Evolutionary conservation across 140 eudicot genomes (phyloP), one percentile per base, ranked within the genome.

Genomic region (Artemisia princeps): DNA sequence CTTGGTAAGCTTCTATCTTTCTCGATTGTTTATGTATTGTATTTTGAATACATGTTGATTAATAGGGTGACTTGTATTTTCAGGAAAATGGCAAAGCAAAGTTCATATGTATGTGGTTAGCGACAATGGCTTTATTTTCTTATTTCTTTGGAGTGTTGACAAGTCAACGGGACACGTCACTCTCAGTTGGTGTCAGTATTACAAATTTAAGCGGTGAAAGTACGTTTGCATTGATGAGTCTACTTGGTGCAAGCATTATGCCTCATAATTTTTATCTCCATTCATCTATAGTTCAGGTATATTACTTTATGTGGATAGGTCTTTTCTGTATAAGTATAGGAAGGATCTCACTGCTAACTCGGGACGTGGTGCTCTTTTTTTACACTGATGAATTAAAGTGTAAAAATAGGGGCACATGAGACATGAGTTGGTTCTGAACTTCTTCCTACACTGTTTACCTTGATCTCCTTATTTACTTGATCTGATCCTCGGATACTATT

Each of bases 201-300:
- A 69, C 77, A 8, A 80, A 65, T 67, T 76, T 88, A 59, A 86
- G 74, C 53, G 98, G 98, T 57, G 98, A 88, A 76, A 92, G 78
- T 77, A 86, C 75, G 15, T 82, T 82, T 75, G 87, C 81, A 1
- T 68, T 92, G 70, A 83, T 92, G 96, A 78, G 95, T 79, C 86
- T 92, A 58, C 96, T 92, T 26, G 98, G 98, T 74, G 86, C 98
- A 67, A 88, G 78, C 68, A 79, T 92, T 42, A 80, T 87, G 96
- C 98, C 98, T 77, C 98, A 92, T 81, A 88, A 92, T 68, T 80
- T 92, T 57, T 92, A 85, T 81, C 89, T 88, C 54, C 96, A 92
- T 76, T 92, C 98, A 16, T 82, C 98, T 56, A 70, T 92, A 61
- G 90, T 88, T 20, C 95, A 92, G 98, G 98, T 92, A 64, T 61